Evolutionary conservation across 208 protist species (phyloP), one percentile per base, ranked within the genome.

Genomic region (Leishmania tarentolae): DNA sequence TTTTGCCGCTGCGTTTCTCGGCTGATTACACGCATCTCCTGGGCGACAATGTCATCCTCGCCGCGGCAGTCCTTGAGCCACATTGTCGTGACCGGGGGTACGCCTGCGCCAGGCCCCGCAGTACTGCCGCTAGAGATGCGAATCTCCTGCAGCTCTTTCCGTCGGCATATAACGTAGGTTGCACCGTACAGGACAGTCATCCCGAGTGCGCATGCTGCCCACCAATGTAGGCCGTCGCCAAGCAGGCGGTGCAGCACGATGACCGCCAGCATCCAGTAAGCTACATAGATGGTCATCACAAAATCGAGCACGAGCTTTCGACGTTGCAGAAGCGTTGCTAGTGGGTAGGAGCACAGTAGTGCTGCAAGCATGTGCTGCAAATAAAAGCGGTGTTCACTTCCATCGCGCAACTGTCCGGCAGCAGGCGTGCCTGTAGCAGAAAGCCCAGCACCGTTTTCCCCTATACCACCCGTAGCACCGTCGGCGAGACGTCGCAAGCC

Each of bases 251-350:
- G 53, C 40, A 88, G 77, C 46, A 87, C 75, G 42, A 96, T 28
- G 56, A 86, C 77, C 28, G 84, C 84, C 1, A 95, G 42, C 0
- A 95, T 15, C 74, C 90, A 88, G 76, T 97, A 97, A 0, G 88
- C 81, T 7, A 70, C 76, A 76, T 96, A 97, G 28, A 96, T 84
- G 82, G 94, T 96, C 37, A 83, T 73, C 28, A 91, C 84, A 80
- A 97, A 97, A 80, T 97, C 94, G 0, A 91, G 75, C 9, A 94
- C 92, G 59, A 96, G 88, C 79, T 96, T 96, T 56, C 93, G 93
- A 15, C 94, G 94, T 72, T 93, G 89, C 47, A 97, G 87, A 0
- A 91, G 84, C 28, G 83, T 24, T 13, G 93, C 83, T 0, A 97
- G 90, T 13, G 91, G 91, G 63, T 87, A 89, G 31, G 91, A 79